Base-by-base conservation (phyloP, 768 basidiomycete genomes). In the Pisolithus microcarpus region DNA sequence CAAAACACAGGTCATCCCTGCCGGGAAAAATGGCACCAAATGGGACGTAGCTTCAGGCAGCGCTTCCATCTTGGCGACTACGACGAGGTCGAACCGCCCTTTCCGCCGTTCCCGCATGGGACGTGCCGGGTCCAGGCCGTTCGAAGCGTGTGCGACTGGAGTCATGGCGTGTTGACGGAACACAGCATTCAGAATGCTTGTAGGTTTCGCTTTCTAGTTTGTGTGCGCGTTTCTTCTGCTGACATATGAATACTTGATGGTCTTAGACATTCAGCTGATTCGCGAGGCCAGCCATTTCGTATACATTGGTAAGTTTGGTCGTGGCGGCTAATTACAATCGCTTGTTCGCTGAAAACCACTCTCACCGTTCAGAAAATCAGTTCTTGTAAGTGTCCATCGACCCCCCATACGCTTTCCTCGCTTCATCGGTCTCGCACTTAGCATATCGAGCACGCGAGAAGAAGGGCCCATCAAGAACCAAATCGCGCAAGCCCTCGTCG, bases 171-270 rank as follows among this genome's bases (percentile, higher is more conserved):
- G 34, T 73, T 94, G 56, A 85, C 80, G 4, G 95, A 97, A 66
- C 79, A 82, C 52, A 92, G 89, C 66, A 91, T 98, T 53, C 94
- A 96, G 69, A 87, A 91, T 58, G 94, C 95, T 43, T 92, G 89
- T 90, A 61, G 64, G 86, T 52, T 39, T 52, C 19, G 5, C 26
- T 26, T 19, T 43, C 10, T 28, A 21, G 18, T 30, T 21, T 18
- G 38, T 49, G 51, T 26, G 26, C 31, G 30, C 18, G 51, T 23
- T 23, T 21, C 18, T 28, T 50, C 36, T 38, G 40, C 18, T 45
- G 28, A 44, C 30, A 48, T 55, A 5, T 23, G 45, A 19, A 49
- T 37, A 13, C 28, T 38, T 26, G 24, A 31, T 44, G 13, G 26
- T 6, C 43, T n/a, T 58, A 87, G 90, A 93, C 62, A 75, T 81